These are phyloP conservation scores for Pseudonitzschia pungens DNA, from an alignment of 108 stramenopile species.

Conservation along the genomic window DNA sequence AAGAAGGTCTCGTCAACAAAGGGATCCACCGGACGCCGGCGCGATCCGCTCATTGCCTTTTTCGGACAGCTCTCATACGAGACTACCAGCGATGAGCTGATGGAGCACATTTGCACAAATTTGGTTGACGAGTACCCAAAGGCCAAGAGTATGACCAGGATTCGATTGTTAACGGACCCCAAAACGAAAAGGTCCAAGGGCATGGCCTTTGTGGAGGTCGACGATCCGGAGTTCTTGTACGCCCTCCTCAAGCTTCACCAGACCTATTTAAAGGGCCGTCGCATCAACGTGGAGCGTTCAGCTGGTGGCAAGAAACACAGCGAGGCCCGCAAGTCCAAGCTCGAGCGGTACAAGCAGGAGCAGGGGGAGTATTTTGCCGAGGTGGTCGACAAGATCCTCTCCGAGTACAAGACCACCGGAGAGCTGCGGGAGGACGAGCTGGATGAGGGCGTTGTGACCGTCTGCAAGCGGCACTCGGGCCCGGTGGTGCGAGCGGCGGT, in stretches of 20 bases:
- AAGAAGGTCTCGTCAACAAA: conserved; percentile 22
- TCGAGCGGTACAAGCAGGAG: conserved; percentile 62
- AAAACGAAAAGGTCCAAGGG: conserved; percentile 78
- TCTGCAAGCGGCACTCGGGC: conserved; percentile 85
- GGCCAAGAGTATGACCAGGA: conserved; percentile 47
- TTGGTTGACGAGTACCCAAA: conserved; percentile 43
- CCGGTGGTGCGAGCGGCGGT: conserved; percentile 70
- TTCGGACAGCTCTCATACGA: conserved; percentile 87
- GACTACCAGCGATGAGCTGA: conserved; percentile 73
- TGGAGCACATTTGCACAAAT: conserved; percentile 62
- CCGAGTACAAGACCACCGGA: conserved; percentile 67
- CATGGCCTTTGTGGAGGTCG: conserved; percentile 87
- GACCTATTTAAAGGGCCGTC: conserved; percentile 85
- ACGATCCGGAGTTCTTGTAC: conserved; percentile 78
- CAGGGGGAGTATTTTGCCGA: conserved; percentile 80
- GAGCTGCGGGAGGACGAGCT: conserved; percentile 80
- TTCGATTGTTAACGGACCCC: conserved; percentile 81
- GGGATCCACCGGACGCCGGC: neutral
- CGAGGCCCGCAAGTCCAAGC: conserved; percentile 65
- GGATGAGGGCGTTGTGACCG: conserved; percentile 80
- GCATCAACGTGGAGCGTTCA: conserved; percentile 89
- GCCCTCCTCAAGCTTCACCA: conserved; percentile 87
- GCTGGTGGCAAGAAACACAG: conserved; percentile 62
- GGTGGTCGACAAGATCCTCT: conserved; percentile 75
- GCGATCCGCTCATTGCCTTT: conserved; percentile 87